Evolutionary conservation across 169 alveolate species (phyloP), one percentile per base, ranked within the genome.

Genomic region (Cryptosporidium parvum): DNA sequence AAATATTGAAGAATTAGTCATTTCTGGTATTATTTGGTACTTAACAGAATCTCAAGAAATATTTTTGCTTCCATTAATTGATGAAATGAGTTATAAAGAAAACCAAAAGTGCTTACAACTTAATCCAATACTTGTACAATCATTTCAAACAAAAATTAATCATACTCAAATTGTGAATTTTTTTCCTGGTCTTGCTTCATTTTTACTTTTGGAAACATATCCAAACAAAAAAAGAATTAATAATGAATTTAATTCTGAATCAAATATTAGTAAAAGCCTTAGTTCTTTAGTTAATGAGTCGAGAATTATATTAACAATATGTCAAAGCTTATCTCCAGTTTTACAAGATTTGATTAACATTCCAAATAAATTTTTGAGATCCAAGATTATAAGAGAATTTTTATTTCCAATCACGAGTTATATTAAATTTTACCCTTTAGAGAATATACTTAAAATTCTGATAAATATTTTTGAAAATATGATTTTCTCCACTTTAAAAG

Each of bases 11-110:
- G 31, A 65, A 29, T 16, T n/a, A 35, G 56, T 39, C 10, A 33
- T 62, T n/a, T 59, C 45, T 45, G 75, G 89, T 61, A 18, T 80
- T 61, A 65, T 80, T n/a, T 80, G 89, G 89, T 65, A 62, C 56
- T 23, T 62, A 26, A 80, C 75, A n/a, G 51, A 44, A 12, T 23
- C 58, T n/a, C 61, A 62, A 23, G 26, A 80, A 39, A 42, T 80
- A 62, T 80, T 37, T 42, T 31, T 80, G 5, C 42, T 80, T 0
- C 89, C 89, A 26, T 21, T 65, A 39, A 62, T 21, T 62, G 48
- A 80, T 5, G 80, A 61, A 5, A 80, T 29, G 42, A 9, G 16
- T 75, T 35, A 35, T 21, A 21, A 29, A 31, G 12, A 56, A 9
- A 9, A 8, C 3, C 7, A 8, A 23, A 62, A 65, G 7, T 0